A percentile compares a stretch with the other conserved stretches of the same genome.
These are phyloP conservation scores for Mortierella sp. DNA, from an alignment of 371 early-diverging fungal species.

Conservation along the genomic window DNA sequence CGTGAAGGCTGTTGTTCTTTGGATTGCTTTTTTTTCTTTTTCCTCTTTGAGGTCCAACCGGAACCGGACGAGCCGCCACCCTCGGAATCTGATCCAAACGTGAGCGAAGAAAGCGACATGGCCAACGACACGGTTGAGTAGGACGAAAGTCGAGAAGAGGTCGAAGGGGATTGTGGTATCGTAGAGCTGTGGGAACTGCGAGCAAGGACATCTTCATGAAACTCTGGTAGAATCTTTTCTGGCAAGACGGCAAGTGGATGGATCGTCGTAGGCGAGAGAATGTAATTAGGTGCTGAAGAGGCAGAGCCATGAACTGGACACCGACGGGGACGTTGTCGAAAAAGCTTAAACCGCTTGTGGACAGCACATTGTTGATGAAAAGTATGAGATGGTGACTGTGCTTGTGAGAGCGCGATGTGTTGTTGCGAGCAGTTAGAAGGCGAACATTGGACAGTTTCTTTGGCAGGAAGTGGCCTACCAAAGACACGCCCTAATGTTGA, in stretches of 20 bases:
- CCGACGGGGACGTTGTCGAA: constrained; percentile 38
- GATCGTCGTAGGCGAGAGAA: constrained; percentile 39
- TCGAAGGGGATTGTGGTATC: constrained; percentile 17
- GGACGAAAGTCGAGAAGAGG: constrained; percentile 36
- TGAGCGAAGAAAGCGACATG: constrained; percentile 17
- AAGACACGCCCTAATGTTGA: constrained; percentile 44
- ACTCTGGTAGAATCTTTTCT: constrained; percentile 42
- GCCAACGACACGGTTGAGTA: constrained; percentile 32
- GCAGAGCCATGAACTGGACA: constrained; percentile 33
- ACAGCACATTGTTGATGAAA: constrained; percentile 44
- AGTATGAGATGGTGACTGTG: constrained; percentile 44
- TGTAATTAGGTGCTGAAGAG: constrained; percentile 27
- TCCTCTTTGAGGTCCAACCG: constrained; percentile 9
- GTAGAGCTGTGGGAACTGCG: constrained; percentile 7
- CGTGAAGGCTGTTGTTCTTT: constrained; percentile 19
- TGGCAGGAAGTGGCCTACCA: constrained; percentile 41
- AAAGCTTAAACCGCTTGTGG: constrained; percentile 47
- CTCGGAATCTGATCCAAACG: constrained; percentile 33
- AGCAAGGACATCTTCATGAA: constrained; percentile 6
- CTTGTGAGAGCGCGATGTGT: constrained; percentile 20
- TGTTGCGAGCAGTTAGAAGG: constrained; percentile 28
- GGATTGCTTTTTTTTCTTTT: constrained; percentile 23
- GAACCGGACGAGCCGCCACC: constrained; percentile 4
- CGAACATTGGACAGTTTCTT: constrained; percentile 42
- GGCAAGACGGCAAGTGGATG: constrained; percentile 41